Percentiles rank a stretch among this genome's conserved stretches.
Evolutionary conservation across 106 monocot genomes (phyloP).

Genomic region (Acorus gramineus): DNA sequence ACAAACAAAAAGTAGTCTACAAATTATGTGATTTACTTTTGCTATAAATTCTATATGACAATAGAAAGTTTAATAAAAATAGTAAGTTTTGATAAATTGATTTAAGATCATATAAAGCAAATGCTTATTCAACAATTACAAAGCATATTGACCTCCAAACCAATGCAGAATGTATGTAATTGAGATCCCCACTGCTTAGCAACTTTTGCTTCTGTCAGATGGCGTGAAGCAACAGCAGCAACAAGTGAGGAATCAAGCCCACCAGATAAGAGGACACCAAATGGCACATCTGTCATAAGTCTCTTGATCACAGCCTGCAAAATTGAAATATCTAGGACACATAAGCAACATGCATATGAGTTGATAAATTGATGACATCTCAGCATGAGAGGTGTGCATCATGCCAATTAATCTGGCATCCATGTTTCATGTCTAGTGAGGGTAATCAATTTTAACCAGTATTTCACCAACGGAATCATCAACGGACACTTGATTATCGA

Average conservation of each 20-base stretch:
- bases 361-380: no score
- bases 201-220: conserved; percentile 36
- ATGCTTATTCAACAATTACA: not conserved
- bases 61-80: not conserved
- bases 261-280: conserved; percentile 64
- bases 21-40: no score
- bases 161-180: conserved; percentile 64
- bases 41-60: no score
- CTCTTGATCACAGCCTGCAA: conserved; percentile 53
- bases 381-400: no score
- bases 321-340: not conserved
- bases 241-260: conserved; percentile 71
- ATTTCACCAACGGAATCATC: no score
- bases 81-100: not conserved
- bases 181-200: conserved; percentile 60
- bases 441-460: no score
- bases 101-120: not conserved
- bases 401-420: no score
- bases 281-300: conserved; percentile 71
- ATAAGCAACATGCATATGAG: not conserved
- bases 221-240: conserved; percentile 48
- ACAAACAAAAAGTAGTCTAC: no score
- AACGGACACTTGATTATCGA: no score
- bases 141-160: conserved; percentile 31
- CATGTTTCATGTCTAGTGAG: no score